These are phyloP conservation scores for sweet orange (Citrus sinensis) DNA, from an alignment of 345 rosid genomes.

Conservation along the genomic window DNA sequence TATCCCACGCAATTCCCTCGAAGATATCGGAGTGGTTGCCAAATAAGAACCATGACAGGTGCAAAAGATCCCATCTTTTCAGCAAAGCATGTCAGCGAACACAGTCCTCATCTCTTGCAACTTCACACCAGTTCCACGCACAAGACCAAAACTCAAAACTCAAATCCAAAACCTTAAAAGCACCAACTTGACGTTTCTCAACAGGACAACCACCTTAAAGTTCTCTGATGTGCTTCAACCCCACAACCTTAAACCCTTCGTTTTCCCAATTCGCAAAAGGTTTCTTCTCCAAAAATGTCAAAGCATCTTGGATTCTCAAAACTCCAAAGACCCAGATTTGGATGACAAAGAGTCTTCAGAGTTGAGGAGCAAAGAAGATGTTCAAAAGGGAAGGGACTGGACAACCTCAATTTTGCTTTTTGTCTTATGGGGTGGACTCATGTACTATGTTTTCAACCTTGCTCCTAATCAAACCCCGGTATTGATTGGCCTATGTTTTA, in stretches of 20 bases:
- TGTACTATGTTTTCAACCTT: constrained; percentile 73
- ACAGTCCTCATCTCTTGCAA: constrained; percentile 53
- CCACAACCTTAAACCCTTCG: constrained; percentile 4
- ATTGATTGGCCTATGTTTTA: neutral
- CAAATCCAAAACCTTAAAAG: constrained; percentile 9
- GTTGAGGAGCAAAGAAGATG: constrained; percentile 12
- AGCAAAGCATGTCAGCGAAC: constrained; percentile 32
- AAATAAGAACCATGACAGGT: neutral
- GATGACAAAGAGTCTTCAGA: constrained; percentile 20
- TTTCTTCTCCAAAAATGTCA: constrained; percentile 33
- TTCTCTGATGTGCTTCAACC: constrained; percentile 18
- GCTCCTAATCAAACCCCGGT: constrained; percentile 83
- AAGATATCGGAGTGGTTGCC: too few species aligned
- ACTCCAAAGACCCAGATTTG: constrained; percentile 33
- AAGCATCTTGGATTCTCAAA: constrained; percentile 44
- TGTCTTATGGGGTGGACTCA: constrained; percentile 63
- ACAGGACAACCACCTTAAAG: constrained; percentile 6
- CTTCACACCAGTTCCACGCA: constrained; percentile 37
- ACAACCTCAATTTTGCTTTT: constrained; percentile 69
- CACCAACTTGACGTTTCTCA: constrained; percentile 2
- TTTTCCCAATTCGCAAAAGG: constrained; percentile 18
- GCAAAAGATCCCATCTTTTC: neutral
- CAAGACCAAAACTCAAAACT: constrained; percentile 22
- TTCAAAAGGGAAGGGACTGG: constrained; percentile 60
- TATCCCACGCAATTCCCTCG: too few species aligned